Evolutionary conservation across 2,329 filamentous ascomycete genomes (phyloP).

Genomic region (Colletotrichum lentis): DNA sequence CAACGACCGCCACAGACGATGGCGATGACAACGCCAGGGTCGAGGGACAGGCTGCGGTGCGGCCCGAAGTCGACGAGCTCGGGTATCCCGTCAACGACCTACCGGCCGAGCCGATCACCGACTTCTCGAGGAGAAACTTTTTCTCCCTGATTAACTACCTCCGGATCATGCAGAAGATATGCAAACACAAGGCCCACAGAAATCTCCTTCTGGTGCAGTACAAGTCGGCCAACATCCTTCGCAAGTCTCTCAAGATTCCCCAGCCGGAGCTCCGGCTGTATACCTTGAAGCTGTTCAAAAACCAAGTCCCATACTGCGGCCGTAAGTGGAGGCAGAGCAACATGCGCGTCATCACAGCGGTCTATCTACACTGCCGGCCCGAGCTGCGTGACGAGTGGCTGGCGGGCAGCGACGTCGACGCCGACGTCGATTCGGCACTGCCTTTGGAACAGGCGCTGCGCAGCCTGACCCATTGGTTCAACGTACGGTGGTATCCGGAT

Average conservation of each 20-base stretch:
- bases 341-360: constrained; percentile 97
- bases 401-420: constrained; percentile 87
- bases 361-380: constrained; percentile 92
- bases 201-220: constrained; percentile 94
- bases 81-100: constrained; percentile 79
- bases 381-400: constrained; percentile 97
- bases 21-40: constrained; percentile 44
- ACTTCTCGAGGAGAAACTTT: constrained; percentile 93
- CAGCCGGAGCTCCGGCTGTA: constrained; percentile 89
- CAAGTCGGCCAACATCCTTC: constrained; percentile 90
- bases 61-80: constrained; percentile 82
- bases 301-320: constrained; percentile 96
- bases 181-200: constrained; percentile 92
- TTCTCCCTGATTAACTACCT: constrained; percentile 95
- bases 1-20: constrained; percentile 41
- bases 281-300: constrained; percentile 97
- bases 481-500: constrained; percentile 82
- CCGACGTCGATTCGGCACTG: constrained; percentile 90
- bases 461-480: constrained; percentile 93
- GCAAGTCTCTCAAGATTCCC: constrained; percentile 89
- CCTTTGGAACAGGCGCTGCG: constrained; percentile 91
- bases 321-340: constrained; percentile 98
- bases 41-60: constrained; percentile 48
- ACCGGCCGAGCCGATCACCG: constrained; percentile 80
- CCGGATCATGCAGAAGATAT: constrained; percentile 96